Percentiles rank a stretch among this genome's conserved stretches.
These are phyloP conservation scores for Hericium rajendrae DNA, from an alignment of 768 basidiomycete species.

Conservation along the genomic window DNA sequence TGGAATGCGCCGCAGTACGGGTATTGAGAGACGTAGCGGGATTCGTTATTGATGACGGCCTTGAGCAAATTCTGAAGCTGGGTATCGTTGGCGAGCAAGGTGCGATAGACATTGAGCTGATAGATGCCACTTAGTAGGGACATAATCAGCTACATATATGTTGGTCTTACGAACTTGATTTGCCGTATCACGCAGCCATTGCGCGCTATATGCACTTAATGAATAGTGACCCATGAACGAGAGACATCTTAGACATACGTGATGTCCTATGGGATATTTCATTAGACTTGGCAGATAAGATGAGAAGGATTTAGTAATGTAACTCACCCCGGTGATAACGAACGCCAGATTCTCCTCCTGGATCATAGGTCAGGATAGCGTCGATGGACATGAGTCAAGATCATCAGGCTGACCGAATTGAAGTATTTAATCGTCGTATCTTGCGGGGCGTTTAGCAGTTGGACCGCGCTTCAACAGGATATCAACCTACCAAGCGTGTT, in stretches of 20 bases:
- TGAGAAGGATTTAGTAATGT: too few relatives aligned
- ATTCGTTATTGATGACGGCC: constrained; percentile 78
- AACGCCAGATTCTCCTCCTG: constrained; percentile 66
- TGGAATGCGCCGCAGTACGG: constrained; percentile 81
- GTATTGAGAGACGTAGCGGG: constrained; percentile 58
- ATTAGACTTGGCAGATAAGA: too few relatives aligned
- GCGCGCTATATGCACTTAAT: constrained; percentile 38
- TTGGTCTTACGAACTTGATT: constrained; percentile 44
- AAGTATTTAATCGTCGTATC: constrained; percentile 79
- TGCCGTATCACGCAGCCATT: constrained; percentile 77
- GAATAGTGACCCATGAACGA: constrained; percentile 3
- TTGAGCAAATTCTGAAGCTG: constrained; percentile 58
- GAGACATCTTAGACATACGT: constrained; percentile 37
- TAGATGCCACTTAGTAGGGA: neutral
- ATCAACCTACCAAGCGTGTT: constrained; percentile 57
- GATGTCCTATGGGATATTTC: constrained; percentile 45
- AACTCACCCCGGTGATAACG: constrained; percentile 64
- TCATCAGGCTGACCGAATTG: constrained; percentile 25
- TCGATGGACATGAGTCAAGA: neutral
- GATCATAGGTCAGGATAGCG: neutral
- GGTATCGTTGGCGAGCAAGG: constrained; percentile 45
- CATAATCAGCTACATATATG: neutral
- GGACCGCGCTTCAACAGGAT: neutral
- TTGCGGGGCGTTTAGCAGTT: constrained; percentile 16
- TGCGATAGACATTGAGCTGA: constrained; percentile 64